A percentile compares a stretch with the other conserved stretches of the same genome.
These are phyloP conservation scores for Leishmania braziliensis DNA, from an alignment of 208 protist genomes.

Conservation along the genomic window DNA sequence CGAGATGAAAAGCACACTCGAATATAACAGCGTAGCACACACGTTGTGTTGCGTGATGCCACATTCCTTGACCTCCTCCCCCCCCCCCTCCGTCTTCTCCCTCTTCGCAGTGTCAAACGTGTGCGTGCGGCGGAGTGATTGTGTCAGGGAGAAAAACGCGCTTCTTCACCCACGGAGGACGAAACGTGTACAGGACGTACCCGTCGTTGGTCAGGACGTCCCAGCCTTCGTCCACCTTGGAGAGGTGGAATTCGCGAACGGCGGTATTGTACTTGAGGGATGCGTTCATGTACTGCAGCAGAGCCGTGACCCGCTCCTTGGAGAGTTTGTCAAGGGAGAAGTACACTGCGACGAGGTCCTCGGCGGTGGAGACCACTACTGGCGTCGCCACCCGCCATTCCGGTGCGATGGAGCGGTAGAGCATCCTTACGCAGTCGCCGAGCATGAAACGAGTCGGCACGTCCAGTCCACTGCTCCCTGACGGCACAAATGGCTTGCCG, in stretches of 20 bases:
- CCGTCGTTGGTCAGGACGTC: constrained; percentile 83
- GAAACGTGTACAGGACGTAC: constrained; percentile 86
- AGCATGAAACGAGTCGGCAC: constrained; percentile 80
- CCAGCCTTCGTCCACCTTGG: constrained; percentile 85
- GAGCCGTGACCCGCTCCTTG: constrained; percentile 38
- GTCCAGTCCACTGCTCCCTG: constrained; percentile 39
- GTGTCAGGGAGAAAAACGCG: constrained; percentile 67
- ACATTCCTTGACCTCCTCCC: background rate
- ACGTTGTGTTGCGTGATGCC: background rate
- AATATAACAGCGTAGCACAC: background rate
- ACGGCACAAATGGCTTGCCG: constrained; percentile 69
- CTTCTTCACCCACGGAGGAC: constrained; percentile 85
- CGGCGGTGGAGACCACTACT: constrained; percentile 82
- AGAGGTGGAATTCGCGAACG: constrained; percentile 66
- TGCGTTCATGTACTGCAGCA: constrained; percentile 87
- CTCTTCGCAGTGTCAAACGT: constrained; percentile 10
- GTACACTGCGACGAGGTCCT: constrained; percentile 91
- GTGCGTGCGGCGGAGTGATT: constrained; percentile 34
- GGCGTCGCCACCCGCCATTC: constrained; percentile 80
- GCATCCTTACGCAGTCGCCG: constrained; percentile 72
- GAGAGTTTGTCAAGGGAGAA: constrained; percentile 55
- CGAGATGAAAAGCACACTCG: background rate
- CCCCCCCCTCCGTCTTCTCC: background rate
- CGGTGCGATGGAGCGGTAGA: constrained; percentile 64
- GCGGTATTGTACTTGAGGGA: constrained; percentile 59